Base-by-base conservation (phyloP, 2,329 filamentous ascomycete genomes). In the Shiraia bambusicola region DNA sequence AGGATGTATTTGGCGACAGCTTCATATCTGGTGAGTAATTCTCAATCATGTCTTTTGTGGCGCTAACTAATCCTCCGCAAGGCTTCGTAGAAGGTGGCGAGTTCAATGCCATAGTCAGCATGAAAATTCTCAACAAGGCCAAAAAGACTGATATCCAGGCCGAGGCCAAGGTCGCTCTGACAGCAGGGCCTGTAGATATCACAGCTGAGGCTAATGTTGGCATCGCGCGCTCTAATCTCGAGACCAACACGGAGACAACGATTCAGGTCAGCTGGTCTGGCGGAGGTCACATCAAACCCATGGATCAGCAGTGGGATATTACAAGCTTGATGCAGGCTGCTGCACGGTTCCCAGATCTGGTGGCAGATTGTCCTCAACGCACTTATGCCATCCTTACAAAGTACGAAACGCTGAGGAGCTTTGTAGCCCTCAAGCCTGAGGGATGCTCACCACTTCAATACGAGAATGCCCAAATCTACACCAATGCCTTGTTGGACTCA, bases 51-150 rank as follows among this genome's bases (percentile, higher is more conserved):
- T n/a, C n/a, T n/a, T n/a, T n/a, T n/a, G n/a, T n/a, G n/a, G n/a
- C n/a, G n/a, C n/a, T n/a, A n/a, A n/a, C n/a, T 22, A 22, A 22
- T 22, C 19, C 4, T 22, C 8, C 19, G 19, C 19, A 8, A 12
- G 34, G 40, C 8, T 52, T 46, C 28, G 28, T 49, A 11, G 49
- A 52, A 29, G 46, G 49, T 25, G 49, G 49, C 15, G 42, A 49
- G 13, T 52, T 52, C 37, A 43, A 34, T 11, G 46, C 28, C 8
- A 31, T 49, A 14, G 36, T 47, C 13, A 35, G 22, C 19, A 49
- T 49, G 31, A 46, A 40, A n/a, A 31, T 37, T 13, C 26, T 46
- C 25, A 34, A 49, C 33, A 49, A 34, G 16, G 25, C 37, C 7
- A 49, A 49, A 26, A 42, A 27, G 34, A 38, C 4, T 5, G 19